These are phyloP conservation scores for Xylariaceae sp. DNA, from an alignment of 2,329 filamentous ascomycete species.

Conservation along the genomic window DNA sequence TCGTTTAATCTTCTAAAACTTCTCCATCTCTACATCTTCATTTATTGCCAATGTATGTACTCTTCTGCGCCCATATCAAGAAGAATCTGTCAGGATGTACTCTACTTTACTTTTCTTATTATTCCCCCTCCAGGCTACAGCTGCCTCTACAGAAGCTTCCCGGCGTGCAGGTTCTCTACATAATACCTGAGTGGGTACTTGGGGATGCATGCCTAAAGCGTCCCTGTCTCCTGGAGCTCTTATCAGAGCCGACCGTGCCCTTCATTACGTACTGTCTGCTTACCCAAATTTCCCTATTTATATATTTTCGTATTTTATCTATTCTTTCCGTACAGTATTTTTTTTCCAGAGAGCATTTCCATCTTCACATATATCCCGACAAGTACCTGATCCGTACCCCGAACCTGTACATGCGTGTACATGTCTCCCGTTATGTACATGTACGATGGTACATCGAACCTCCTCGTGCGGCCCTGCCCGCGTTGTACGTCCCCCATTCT, in stretches of 20 bases:
- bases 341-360: background rate
- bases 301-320: background rate
- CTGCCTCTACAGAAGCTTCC: slow-evolving; percentile 3
- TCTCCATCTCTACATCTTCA: slow-evolving; percentile 7
- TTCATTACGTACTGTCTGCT: background rate
- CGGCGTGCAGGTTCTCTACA: slow-evolving; percentile 1
- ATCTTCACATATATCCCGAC: background rate
- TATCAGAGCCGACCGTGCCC: slow-evolving; percentile 6
- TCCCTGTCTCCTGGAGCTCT: slow-evolving; percentile 20
- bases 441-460: background rate
- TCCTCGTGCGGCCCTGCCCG: slow-evolving; percentile 8
- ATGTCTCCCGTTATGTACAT: slow-evolving; percentile 1
- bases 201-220: slow-evolving; percentile 9
- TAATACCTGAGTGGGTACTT: slow-evolving; percentile 14
- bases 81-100: too few relatives aligned
- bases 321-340: background rate
- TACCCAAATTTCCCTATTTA: background rate
- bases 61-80: background rate
- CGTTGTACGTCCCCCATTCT: slow-evolving; percentile 7
- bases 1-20: slow-evolving; percentile 5
- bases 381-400: background rate
- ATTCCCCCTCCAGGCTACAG: background rate
- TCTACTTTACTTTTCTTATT: background rate
- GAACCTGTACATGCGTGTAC: slow-evolving; percentile 4
- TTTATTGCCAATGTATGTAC: slow-evolving; percentile 3